phyloP scores from a whole-genome alignment of 129 eudicot genomes.

The Pittosporum tobira region DNA sequence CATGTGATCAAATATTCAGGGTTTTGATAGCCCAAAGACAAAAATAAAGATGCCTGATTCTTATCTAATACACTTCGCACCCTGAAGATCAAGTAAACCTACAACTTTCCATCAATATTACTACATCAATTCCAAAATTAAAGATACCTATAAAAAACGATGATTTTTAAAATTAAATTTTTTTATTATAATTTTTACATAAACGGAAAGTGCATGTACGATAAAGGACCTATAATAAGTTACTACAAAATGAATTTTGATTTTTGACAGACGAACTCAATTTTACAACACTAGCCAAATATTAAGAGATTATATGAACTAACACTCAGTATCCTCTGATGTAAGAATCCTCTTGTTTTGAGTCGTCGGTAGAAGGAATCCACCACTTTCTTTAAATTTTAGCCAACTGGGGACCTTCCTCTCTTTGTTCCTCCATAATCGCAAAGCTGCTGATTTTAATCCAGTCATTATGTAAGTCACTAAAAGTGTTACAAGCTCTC shows the following conservation, averaged over 20 bases:
- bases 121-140: no score
- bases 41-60: no score
- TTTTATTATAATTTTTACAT: no score
- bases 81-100: no score
- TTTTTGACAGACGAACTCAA: background rate
- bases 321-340: conserved; percentile 32
- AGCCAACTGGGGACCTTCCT: conserved; percentile 44
- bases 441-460: conserved; percentile 38
- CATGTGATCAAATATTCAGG: no score
- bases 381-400: conserved; percentile 46
- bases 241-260: background rate
- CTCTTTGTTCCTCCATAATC: conserved; percentile 53
- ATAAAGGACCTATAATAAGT: background rate
- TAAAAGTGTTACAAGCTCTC: conserved; percentile 64
- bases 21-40: no score
- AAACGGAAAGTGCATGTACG: no score
- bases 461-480: conserved; percentile 55
- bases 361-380: conserved; percentile 44
- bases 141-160: no score
- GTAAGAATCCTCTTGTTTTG: conserved; percentile 58
- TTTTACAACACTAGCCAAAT: conserved; percentile 6
- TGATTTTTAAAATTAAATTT: no score
- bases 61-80: no score
- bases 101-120: no score
- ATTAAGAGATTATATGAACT: conserved; percentile 31